Evolutionary conservation across 768 basidiomycete genomes (phyloP), one percentile per base, ranked within the genome.

Genomic region (Suillus tomentosus): DNA sequence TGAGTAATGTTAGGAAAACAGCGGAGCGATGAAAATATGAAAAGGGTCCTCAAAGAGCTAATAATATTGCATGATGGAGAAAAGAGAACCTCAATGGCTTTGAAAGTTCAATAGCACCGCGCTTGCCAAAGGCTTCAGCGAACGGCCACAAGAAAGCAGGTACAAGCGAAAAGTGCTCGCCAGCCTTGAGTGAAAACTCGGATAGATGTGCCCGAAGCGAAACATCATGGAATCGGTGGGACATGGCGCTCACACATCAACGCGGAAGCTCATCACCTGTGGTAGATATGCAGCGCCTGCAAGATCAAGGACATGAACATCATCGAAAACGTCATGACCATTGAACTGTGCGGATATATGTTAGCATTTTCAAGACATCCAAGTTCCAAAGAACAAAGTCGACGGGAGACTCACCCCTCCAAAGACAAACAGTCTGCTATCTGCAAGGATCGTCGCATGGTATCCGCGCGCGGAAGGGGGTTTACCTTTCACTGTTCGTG

Each of bases 201-300:
- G 53, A 17, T 19, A 11, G 17, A 54, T 17, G n/a, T 10, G 5
- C 17, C 53, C 19, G 34, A 54, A 36, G 34, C 5, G 31, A 54
- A 54, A n/a, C 19, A 3, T 11, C 19, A 36, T n/a, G 17, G 31
- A n/a, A 54, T 34, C 19, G 6, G 13, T n/a, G 53, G n/a, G 31
- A 34, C 11, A n/a, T 34, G 53, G 7, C 34, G 34, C 31, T n/a
- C 6, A 54, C 34, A 54, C 31, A 50, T 88, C 86, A 69, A 91
- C 83, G 39, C 78, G 80, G 71, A 89, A 90, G 74, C 88, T 88
- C 65, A 90, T 93, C 11, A 95, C 92, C 74, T 96, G 95, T 0
- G 95, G 94, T 24, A 96, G 78, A 77, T 96, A 97, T 43, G 93
- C 94, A 5, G 88, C 85, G 11, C 90, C 92, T 5, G 93, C 92